Evolutionary conservation across 768 basidiomycete species (phyloP).

Genomic region (Rhizopogon sp.): DNA sequence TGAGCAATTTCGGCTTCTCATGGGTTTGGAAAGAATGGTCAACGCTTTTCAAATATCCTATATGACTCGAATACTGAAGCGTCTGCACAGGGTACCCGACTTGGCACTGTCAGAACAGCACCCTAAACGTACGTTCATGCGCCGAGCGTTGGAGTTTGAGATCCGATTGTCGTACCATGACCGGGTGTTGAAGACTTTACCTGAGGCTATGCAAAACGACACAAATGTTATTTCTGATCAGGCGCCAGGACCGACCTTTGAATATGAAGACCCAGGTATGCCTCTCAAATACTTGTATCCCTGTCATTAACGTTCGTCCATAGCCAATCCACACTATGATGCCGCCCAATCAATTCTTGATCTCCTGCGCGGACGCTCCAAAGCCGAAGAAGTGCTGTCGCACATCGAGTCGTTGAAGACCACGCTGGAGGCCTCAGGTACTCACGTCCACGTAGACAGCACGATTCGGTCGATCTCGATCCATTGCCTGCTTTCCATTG

Average conservation of each 20-base stretch:
- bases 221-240: conserved; percentile 59
- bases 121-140: conserved; percentile 86
- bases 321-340: conserved; percentile 77
- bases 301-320: background rate
- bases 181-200: conserved; percentile 83
- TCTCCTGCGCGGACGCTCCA: conserved; percentile 77
- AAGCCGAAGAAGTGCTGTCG: conserved; percentile 73
- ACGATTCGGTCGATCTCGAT: conserved; percentile 74
- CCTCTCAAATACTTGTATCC: background rate
- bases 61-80: background rate
- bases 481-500: conserved; percentile 87
- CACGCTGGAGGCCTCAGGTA: conserved; percentile 54
- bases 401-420: conserved; percentile 69
- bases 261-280: conserved; percentile 78
- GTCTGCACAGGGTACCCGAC: conserved; percentile 71
- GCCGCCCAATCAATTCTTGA: conserved; percentile 73
- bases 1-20: conserved; percentile 96
- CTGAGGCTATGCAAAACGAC: conserved; percentile 71
- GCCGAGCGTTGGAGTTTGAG: conserved; percentile 83
- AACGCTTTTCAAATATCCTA: conserved; percentile 15
- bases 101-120: conserved; percentile 68
- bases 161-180: conserved; percentile 91
- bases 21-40: conserved; percentile 99
- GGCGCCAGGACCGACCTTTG: conserved; percentile 75
- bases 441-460: conserved; percentile 53